A percentile compares a stretch with the other conserved stretches of the same genome.
Conservation (phyloP, 129 eudicot species). For the Ambrosia artemisiifolia region DNA sequence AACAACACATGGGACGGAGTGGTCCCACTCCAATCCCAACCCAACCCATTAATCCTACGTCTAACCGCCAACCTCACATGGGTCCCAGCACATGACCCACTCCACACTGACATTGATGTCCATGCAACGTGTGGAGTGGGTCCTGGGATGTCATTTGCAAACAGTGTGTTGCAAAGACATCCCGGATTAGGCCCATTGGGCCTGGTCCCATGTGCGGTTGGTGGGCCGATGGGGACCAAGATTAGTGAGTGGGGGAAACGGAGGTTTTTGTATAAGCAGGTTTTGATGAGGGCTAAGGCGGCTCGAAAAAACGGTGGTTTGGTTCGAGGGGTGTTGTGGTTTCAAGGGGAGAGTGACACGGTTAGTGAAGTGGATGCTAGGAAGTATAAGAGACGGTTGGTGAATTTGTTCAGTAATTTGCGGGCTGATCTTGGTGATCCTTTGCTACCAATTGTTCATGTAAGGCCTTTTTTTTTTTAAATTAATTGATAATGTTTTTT, state of each 20-base stretch:
- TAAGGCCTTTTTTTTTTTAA: slow-evolving; percentile 13
- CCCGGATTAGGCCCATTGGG: slow-evolving; percentile 48
- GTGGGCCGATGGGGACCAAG: slow-evolving; percentile 45
- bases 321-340: slow-evolving; percentile 55
- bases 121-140: slow-evolving; percentile 67
- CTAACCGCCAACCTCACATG: slow-evolving; percentile 46
- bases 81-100: slow-evolving; percentile 75
- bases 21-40: slow-evolving; percentile 50
- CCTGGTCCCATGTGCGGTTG: slow-evolving; percentile 89
- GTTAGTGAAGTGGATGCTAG: slow-evolving; percentile 35
- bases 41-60: slow-evolving; percentile 37
- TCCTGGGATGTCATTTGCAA: slow-evolving; percentile 74
- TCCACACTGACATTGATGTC: slow-evolving; percentile 64
- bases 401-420: slow-evolving; percentile 26
- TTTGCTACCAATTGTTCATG: slow-evolving; percentile 47
- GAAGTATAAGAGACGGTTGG: slow-evolving; percentile 35
- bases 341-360: slow-evolving; percentile 76
- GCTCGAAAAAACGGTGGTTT: slow-evolving; percentile 49
- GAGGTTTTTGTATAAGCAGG: slow-evolving; percentile 35
- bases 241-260: slow-evolving; percentile 57
- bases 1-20: slow-evolving; percentile 67
- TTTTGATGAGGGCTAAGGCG: slow-evolving; percentile 43
- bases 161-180: slow-evolving; percentile 31
- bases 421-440: slow-evolving; percentile 53
- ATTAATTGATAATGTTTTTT: background rate